These are phyloP conservation scores for Chionographis japonica DNA, from an alignment of 106 monocot species.

Conservation along the genomic window DNA sequence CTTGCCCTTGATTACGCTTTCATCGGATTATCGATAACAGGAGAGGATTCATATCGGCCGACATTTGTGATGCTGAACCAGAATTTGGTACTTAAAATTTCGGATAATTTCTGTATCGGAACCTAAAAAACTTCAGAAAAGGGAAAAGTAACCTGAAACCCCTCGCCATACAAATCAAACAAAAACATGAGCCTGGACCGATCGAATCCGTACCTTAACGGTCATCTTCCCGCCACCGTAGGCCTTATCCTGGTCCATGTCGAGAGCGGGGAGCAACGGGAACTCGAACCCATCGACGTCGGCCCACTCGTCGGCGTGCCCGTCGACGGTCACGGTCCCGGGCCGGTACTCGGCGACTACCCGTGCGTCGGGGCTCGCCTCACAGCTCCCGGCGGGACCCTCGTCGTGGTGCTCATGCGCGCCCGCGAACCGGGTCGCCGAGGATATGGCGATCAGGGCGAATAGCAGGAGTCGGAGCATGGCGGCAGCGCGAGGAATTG, in stretches of 20 bases:
- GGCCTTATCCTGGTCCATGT: constrained; percentile 81
- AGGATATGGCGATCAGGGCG: constrained; percentile 18
- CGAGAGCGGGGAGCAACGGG: constrained; percentile 73
- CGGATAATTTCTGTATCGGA: too few species aligned
- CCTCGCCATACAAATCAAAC: too few species aligned
- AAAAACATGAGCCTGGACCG: too few species aligned
- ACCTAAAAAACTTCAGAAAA: too few species aligned
- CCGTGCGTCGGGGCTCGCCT: constrained; percentile 23
- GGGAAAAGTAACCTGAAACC: neutral
- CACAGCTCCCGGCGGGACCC: constrained; percentile 41
- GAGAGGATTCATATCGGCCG: too few species aligned
- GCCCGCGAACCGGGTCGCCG: constrained; percentile 9
- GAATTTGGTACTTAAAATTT: too few species aligned
- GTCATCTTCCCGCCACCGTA: constrained; percentile 75
- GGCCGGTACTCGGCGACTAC: constrained; percentile 64
- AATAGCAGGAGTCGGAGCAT: constrained; percentile 38
- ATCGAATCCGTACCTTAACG: constrained; percentile 55
- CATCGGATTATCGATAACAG: too few species aligned
- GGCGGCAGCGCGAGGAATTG: constrained; percentile 4
- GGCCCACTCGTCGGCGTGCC: constrained; percentile 69
- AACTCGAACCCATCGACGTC: constrained; percentile 60
- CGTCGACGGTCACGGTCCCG: constrained; percentile 77
- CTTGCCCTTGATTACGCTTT: too few species aligned
- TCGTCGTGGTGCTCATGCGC: constrained; percentile 75
- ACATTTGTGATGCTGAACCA: too few species aligned